These are phyloP conservation scores for Tolypocladium nubicola DNA, from an alignment of 2,329 filamentous ascomycete species.

Conservation along the genomic window DNA sequence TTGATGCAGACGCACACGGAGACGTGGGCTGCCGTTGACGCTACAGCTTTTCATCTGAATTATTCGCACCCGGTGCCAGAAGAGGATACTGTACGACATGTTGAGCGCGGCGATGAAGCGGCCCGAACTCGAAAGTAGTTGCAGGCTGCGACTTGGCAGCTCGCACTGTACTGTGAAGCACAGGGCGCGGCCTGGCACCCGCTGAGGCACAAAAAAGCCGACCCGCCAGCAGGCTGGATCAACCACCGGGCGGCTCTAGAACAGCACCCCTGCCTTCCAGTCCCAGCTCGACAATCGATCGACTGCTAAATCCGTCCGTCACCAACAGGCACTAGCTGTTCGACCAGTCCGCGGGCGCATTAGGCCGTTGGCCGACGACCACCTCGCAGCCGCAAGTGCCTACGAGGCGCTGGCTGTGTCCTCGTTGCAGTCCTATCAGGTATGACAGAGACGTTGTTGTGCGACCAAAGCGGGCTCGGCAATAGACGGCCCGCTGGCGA, in stretches of 20 bases:
- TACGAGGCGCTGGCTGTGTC: not conserved
- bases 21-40: not conserved
- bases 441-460: not conserved
- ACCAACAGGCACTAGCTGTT: not conserved
- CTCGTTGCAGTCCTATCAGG: not conserved
- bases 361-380: not conserved
- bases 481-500: not conserved
- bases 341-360: not conserved
- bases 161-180: not conserved
- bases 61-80: not conserved
- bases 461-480: not conserved
- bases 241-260: not conserved
- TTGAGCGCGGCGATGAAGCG: not conserved
- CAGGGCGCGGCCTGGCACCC: not conserved
- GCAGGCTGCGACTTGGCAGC: not conserved
- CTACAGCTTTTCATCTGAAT: not conserved
- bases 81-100: not conserved
- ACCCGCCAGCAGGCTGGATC: not conserved
- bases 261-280: not conserved
- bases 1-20: not conserved
- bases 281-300: not conserved
- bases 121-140: too few relatives aligned
- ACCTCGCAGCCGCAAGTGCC: not conserved
- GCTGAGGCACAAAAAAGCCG: not conserved
- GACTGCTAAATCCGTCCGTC: not conserved